Evolutionary conservation across 768 basidiomycete genomes (phyloP).

Genomic region (Trametopsis cervina): DNA sequence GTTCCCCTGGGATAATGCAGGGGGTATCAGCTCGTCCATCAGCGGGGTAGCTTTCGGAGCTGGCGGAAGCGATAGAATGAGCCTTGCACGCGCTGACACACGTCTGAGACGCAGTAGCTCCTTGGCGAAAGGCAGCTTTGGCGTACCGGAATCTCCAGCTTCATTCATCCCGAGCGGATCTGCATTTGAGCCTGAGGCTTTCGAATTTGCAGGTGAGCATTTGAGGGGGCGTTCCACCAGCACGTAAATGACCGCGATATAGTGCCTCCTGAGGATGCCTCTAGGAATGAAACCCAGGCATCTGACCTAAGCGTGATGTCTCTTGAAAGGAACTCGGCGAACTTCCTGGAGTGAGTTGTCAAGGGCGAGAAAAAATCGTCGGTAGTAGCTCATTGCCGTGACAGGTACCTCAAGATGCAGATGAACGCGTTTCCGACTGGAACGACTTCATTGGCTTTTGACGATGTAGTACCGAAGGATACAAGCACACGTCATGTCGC

Average conservation of each 20-base stretch:
- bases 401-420: constrained; percentile 76
- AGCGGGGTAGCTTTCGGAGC: constrained; percentile 29
- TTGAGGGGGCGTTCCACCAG: constrained; percentile 11
- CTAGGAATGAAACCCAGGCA: constrained; percentile 39
- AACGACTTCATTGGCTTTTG: constrained; percentile 46
- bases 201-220: constrained; percentile 55
- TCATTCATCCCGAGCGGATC: constrained; percentile 29
- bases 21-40: constrained; percentile 47
- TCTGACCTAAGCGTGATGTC: constrained; percentile 49
- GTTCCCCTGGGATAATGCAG: constrained; percentile 82
- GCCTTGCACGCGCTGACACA: constrained; percentile 46
- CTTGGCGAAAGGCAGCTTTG: constrained; percentile 46
- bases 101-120: constrained; percentile 45
- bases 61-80: constrained; percentile 37
- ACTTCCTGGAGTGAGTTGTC: constrained; percentile 66
- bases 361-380: not conserved
- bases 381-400: constrained; percentile 14
- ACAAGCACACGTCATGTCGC: constrained; percentile 74
- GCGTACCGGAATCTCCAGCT: constrained; percentile 44
- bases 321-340: constrained; percentile 70
- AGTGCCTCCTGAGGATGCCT: constrained; percentile 26
- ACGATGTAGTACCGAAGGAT: constrained; percentile 54
- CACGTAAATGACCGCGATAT: not conserved
- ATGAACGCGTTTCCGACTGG: constrained; percentile 47
- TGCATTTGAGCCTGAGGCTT: constrained; percentile 50